Percentiles rank a stretch among this genome's conserved stretches.
Conservation (phyloP, 306 rosid species). For the Ammopiptanthus mongolicus region DNA sequence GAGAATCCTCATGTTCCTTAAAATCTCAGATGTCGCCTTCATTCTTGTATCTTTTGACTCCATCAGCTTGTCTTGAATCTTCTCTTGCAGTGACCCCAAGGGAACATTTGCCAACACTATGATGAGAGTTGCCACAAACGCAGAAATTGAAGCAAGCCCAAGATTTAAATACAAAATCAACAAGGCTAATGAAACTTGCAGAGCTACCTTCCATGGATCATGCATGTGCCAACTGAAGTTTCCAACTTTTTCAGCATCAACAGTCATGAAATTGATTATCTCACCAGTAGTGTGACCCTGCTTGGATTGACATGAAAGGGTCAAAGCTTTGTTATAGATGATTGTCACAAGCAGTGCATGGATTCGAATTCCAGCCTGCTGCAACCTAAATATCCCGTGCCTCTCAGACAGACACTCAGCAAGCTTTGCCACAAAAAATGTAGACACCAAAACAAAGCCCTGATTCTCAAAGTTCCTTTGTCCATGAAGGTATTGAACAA, state of each 20-base stretch:
- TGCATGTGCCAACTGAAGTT: conserved; percentile 20
- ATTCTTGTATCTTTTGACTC: conserved; percentile 32
- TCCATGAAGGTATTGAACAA: conserved; percentile 27
- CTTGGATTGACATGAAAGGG: conserved; percentile 22
- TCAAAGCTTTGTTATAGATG: conserved; percentile 13
- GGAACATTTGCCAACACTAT: conserved; percentile 31
- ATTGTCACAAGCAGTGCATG: conserved; percentile 3
- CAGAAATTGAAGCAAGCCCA: conserved; percentile 26
- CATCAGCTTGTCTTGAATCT: conserved; percentile 33
- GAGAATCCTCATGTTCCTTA: conserved; percentile 40
- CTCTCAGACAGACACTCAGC: not conserved
- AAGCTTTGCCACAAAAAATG: conserved; percentile 12
- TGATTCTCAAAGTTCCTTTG: not conserved
- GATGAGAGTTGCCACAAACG: conserved; percentile 19
- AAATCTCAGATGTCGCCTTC: conserved; percentile 34
- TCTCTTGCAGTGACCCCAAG: conserved; percentile 25
- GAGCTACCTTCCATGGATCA: conserved; percentile 10
- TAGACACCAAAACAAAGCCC: conserved; percentile 6
- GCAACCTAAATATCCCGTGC: conserved; percentile 26
- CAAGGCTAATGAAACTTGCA: conserved; percentile 18
- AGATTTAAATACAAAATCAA: conserved; percentile 22
- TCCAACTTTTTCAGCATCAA: conserved; percentile 23
- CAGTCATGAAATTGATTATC: conserved; percentile 21
- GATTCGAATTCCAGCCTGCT: conserved; percentile 15
- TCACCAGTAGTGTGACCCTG: conserved; percentile 18